Conservation (phyloP, 768 basidiomycete species). For the Phlegmacium glaucopus region DNA sequence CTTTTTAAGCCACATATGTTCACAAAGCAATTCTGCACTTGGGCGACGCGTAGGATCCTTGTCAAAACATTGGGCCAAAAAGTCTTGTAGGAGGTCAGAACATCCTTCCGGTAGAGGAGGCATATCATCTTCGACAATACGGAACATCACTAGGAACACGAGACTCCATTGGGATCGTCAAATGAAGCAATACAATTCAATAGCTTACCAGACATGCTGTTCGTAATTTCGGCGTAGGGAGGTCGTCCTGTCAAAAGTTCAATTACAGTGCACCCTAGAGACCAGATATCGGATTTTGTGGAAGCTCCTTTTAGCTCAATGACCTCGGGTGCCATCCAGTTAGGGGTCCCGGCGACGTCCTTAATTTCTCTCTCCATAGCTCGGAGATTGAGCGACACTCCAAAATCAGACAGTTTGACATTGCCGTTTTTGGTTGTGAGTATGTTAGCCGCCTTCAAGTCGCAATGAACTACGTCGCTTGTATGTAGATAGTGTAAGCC, state of each 20-base stretch:
- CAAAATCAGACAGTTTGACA: slow-evolving; percentile 96
- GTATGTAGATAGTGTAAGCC: slow-evolving; percentile 91
- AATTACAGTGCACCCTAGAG: slow-evolving; percentile 89
- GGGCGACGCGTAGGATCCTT: slow-evolving; percentile 87
- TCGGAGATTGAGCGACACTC: slow-evolving; percentile 92
- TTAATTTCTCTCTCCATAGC: slow-evolving; percentile 85
- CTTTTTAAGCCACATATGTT: slow-evolving; percentile 87
- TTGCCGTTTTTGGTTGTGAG: slow-evolving; percentile 98
- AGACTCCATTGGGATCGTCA: slow-evolving; percentile 5
- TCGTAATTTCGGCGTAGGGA: slow-evolving; percentile 86
- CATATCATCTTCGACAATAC: slow-evolving; percentile 90
- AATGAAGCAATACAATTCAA: slow-evolving; percentile 7
- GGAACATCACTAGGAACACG: slow-evolving; percentile 79
- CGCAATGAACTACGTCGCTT: slow-evolving; percentile 92
- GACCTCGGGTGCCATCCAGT: slow-evolving; percentile 99
- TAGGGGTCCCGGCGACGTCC: slow-evolving; percentile 91
- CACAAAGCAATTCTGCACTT: slow-evolving; percentile 78
- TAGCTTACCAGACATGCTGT: slow-evolving; percentile 81
- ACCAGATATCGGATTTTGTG: slow-evolving; percentile 95
- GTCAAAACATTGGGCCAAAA: slow-evolving; percentile 83
- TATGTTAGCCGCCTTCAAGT: slow-evolving; percentile 98
- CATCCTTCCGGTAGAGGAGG: slow-evolving; percentile 83
- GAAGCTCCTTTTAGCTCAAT: slow-evolving; percentile 94
- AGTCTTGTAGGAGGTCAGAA: slow-evolving; percentile 74
- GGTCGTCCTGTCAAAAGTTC: slow-evolving; percentile 91